These are phyloP conservation scores for Coemansia sp. DNA, from an alignment of 192 early-diverging fungal species.

Conservation along the genomic window DNA sequence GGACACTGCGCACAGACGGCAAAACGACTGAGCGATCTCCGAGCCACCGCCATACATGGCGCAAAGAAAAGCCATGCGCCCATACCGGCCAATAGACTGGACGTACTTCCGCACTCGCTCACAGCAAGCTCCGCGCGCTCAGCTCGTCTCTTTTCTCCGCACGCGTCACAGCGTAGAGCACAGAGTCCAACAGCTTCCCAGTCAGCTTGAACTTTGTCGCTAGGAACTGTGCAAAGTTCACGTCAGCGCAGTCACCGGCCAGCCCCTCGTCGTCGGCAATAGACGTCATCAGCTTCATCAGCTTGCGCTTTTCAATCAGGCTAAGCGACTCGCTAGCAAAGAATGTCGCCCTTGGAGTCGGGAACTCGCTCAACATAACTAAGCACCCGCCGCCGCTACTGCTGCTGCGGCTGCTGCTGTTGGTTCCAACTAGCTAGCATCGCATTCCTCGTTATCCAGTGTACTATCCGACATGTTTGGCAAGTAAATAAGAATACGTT, in stretches of 20 bases:
- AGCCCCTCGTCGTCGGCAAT: conserved; percentile 42
- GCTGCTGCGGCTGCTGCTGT: too few relatives aligned
- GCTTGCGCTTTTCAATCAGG: conserved; percentile 83
- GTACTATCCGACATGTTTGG: conserved; percentile 5
- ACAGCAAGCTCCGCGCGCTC: conserved; percentile 67
- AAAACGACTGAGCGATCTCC: conserved; percentile 91
- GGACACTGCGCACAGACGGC: conserved; percentile 86
- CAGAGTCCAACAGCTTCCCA: conserved; percentile 64
- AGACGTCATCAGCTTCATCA: conserved; percentile 88
- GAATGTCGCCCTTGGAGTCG: conserved; percentile 85
- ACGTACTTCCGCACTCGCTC: conserved; percentile 67
- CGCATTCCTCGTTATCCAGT: conserved; percentile 63
- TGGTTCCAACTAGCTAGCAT: conserved; percentile 37
- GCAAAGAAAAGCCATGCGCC: conserved; percentile 78
- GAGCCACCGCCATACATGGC: conserved; percentile 88
- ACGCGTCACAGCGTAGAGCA: conserved; percentile 68
- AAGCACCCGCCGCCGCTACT: too few relatives aligned
- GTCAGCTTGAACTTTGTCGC: conserved; percentile 61
- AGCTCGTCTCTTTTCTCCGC: conserved; percentile 26
- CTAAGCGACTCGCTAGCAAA: conserved; percentile 80
- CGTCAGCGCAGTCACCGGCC: conserved; percentile 15
- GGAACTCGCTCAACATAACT: conserved; percentile 66
- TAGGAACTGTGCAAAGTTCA: conserved; percentile 45
- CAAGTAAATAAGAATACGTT: neutral
- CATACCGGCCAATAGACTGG: conserved; percentile 82